Evolutionary conservation across 371 early-diverging fungal species (phyloP).

Genomic region (Apophysomyces ossiformis): DNA sequence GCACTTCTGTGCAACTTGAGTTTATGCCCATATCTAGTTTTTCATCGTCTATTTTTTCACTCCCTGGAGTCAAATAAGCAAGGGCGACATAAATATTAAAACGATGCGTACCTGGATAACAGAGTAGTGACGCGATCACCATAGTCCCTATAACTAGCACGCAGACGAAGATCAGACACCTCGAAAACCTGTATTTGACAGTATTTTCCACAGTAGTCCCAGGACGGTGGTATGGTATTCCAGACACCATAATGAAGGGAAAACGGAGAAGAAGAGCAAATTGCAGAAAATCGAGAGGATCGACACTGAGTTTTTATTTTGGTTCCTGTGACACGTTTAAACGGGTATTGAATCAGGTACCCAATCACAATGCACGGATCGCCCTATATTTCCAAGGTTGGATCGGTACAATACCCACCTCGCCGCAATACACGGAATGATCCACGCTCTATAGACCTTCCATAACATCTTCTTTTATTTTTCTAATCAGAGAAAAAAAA

Average conservation of each 20-base stretch:
- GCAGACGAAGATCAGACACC: conserved; percentile 39
- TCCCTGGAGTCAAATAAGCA: background rate
- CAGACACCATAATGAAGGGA: background rate
- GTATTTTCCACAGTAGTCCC: background rate
- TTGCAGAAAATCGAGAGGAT: conserved; percentile 7
- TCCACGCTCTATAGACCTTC: too few relatives aligned
- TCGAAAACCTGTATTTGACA: conserved; percentile 38
- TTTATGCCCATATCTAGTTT: conserved; percentile 19
- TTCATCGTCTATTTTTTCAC: background rate
- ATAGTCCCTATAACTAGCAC: conserved; percentile 42
- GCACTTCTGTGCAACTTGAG: conserved; percentile 28
- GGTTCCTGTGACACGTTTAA: background rate
- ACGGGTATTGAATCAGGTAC: background rate
- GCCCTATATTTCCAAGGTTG: background rate
- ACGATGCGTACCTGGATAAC: conserved; percentile 38
- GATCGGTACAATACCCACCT: background rate
- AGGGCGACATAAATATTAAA: background rate
- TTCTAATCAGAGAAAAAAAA: conserved; percentile 1
- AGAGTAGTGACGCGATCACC: conserved; percentile 31
- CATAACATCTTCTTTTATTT: too few relatives aligned
- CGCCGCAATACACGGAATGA: too few relatives aligned
- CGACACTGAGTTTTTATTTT: conserved; percentile 8
- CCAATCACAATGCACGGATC: background rate
- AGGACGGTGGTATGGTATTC: conserved; percentile 2
- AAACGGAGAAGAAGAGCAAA: background rate